A percentile compares a stretch with the other conserved stretches of the same genome.
Evolutionary conservation across 2,329 filamentous ascomycete species (phyloP).

Genomic region (Clarireedia monteithiana): DNA sequence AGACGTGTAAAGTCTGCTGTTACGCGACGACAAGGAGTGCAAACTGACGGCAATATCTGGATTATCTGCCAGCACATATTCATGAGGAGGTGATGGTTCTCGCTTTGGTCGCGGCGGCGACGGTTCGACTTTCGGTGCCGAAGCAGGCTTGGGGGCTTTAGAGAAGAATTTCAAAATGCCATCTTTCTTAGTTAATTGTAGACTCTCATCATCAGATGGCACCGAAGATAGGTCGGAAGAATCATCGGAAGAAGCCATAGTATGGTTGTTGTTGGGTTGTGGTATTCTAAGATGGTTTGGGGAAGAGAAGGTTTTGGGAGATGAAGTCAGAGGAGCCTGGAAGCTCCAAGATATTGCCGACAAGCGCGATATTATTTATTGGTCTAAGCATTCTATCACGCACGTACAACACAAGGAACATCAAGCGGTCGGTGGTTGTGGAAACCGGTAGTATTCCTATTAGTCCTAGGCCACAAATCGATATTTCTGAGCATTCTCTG

Average conservation of each 20-base stretch:
- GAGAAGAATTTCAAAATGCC: slow-evolving; percentile 63
- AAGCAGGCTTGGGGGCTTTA: slow-evolving; percentile 38
- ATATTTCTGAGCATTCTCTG: slow-evolving; percentile 9
- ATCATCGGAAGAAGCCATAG: slow-evolving; percentile 44
- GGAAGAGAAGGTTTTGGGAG: slow-evolving; percentile 6
- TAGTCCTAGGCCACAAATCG: slow-evolving; percentile 7
- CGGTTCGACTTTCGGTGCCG: slow-evolving; percentile 43
- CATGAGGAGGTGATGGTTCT: slow-evolving; percentile 80
- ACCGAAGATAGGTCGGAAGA: slow-evolving; percentile 55
- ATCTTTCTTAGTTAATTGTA: slow-evolving; percentile 42
- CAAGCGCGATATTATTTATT: slow-evolving; percentile 16
- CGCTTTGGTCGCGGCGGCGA: slow-evolving; percentile 68
- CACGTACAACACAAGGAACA: slow-evolving; percentile 11
- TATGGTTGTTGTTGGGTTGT: slow-evolving; percentile 10
- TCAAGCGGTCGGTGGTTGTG: slow-evolving; percentile 1
- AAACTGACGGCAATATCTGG: slow-evolving; percentile 80
- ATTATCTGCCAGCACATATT: slow-evolving; percentile 85
- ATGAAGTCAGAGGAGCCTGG: slow-evolving; percentile 16
- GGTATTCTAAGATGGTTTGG: slow-evolving; percentile 12
- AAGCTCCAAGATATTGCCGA: slow-evolving; percentile 17
- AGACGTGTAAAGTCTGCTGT: slow-evolving; percentile 37
- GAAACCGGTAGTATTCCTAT: slow-evolving; percentile 3
- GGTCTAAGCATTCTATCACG: slow-evolving; percentile 11
- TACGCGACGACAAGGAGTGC: slow-evolving; percentile 34
- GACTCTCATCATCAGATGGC: slow-evolving; percentile 48